These are phyloP conservation scores for Podospora bellae-mahoneyi DNA, from an alignment of 495 filamentous ascomycete genomes.

Conservation along the genomic window DNA sequence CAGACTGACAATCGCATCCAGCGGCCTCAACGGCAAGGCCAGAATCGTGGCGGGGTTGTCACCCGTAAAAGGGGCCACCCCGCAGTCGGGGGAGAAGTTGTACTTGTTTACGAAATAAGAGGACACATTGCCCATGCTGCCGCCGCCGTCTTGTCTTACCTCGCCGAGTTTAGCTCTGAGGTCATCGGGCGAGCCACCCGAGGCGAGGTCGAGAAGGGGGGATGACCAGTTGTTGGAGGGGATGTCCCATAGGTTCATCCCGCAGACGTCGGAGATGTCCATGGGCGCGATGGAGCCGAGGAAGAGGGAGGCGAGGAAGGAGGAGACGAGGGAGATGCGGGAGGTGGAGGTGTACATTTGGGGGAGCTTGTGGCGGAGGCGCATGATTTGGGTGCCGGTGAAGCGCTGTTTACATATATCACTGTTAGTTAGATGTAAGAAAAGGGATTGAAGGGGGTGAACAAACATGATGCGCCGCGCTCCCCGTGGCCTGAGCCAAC, in stretches of 20 bases:
- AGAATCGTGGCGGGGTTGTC: slow-evolving; percentile 97
- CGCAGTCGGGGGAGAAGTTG: slow-evolving; percentile 71
- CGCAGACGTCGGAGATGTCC: slow-evolving; percentile 92
- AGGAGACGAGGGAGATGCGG: slow-evolving; percentile 89
- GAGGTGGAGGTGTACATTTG: slow-evolving; percentile 74
- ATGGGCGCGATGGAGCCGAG: slow-evolving; percentile 80
- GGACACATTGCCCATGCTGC: slow-evolving; percentile 67
- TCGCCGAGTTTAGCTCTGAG: slow-evolving; percentile 76
- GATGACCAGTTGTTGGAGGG: slow-evolving; percentile 68
- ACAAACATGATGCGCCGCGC: slow-evolving; percentile 88
- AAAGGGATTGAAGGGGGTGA: background rate
- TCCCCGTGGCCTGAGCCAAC: slow-evolving; percentile 78
- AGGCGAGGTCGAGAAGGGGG: slow-evolving; percentile 68
- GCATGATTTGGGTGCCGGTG: slow-evolving; percentile 94
- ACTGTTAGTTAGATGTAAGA: slow-evolving; percentile 23
- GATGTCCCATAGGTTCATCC: slow-evolving; percentile 97
- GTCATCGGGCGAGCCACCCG: slow-evolving; percentile 58
- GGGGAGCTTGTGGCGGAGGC: slow-evolving; percentile 75
- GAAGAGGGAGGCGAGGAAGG: slow-evolving; percentile 90
- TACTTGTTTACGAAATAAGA: slow-evolving; percentile 74
- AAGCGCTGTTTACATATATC: slow-evolving; percentile 62
- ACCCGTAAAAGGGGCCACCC: slow-evolving; percentile 81
- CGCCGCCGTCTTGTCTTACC: slow-evolving; percentile 76
- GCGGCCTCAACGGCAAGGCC: slow-evolving; percentile 74
- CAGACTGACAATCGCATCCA: slow-evolving; percentile 89